Percentiles rank a stretch among this genome's conserved stretches.
Conservation (phyloP, 495 filamentous ascomycete species). For the Letharia lupina region DNA sequence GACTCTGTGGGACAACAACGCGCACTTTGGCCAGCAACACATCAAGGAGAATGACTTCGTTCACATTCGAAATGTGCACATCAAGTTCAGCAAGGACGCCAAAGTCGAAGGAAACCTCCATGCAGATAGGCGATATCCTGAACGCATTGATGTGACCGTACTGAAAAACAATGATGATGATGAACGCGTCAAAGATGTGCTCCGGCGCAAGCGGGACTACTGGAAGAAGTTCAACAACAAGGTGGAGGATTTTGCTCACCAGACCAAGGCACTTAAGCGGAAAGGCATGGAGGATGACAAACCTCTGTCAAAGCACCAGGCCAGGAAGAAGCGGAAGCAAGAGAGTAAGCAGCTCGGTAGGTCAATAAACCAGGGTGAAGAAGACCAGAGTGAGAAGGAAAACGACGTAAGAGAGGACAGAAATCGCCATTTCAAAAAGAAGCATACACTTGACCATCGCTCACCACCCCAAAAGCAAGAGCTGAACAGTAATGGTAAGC, state of each 20-base stretch:
- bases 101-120: conserved; percentile 67
- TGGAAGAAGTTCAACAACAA: conserved; percentile 44
- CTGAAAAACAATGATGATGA: conserved; percentile 41
- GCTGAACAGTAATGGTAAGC: conserved; percentile 12
- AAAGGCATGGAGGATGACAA: conserved; percentile 29
- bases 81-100: conserved; percentile 47
- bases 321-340: conserved; percentile 29
- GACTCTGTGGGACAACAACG: conserved; percentile 64
- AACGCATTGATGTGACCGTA: conserved; percentile 46
- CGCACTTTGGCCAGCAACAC: conserved; percentile 43
- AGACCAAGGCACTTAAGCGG: conserved; percentile 23
- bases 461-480: conserved; percentile 1
- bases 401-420: conserved; percentile 10
- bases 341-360: conserved; percentile 29
- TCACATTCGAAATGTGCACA: conserved; percentile 59
- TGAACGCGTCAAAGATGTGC: conserved; percentile 49
- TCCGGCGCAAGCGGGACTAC: conserved; percentile 56
- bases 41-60: conserved; percentile 55
- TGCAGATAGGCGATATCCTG: conserved; percentile 45
- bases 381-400: conserved; percentile 30
- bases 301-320: conserved; percentile 28
- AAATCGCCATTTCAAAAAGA: background rate
- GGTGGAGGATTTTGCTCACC: conserved; percentile 31
- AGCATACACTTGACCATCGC: background rate
- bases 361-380: conserved; percentile 17